These are phyloP conservation scores for Tothia fuscella DNA, from an alignment of 2,329 filamentous ascomycete species.

Conservation along the genomic window DNA sequence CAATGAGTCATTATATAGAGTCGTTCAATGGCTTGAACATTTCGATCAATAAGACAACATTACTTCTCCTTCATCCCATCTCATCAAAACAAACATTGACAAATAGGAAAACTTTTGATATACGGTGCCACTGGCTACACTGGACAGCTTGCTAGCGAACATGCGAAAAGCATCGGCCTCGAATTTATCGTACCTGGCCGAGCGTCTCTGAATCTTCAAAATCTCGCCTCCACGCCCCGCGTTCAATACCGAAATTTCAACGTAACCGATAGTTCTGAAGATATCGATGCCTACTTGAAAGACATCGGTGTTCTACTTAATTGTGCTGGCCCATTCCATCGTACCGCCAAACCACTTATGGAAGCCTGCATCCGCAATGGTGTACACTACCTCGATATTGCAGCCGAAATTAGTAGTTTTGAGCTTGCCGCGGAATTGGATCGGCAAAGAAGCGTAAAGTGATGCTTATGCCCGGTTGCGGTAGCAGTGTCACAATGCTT, in stretches of 20 bases:
- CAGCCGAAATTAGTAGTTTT: neutral
- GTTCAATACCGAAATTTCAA: neutral
- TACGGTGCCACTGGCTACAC: constrained; percentile 5
- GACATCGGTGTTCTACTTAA: neutral
- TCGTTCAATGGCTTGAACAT: too few species aligned
- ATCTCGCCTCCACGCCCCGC: neutral
- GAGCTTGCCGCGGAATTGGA: neutral
- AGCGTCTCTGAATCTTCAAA: neutral
- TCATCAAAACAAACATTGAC: too few species aligned
- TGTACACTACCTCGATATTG: neutral
- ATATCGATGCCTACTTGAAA: neutral
- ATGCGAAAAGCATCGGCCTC: constrained; percentile 1
- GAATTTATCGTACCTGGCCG: neutral
- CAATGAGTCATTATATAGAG: too few species aligned
- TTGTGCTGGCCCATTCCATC: neutral
- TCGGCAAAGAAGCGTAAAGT: neutral
- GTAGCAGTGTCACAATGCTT: neutral
- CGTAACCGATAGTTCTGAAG: neutral
- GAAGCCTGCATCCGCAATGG: constrained; percentile 2
- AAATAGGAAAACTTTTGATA: neutral
- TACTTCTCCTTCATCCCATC: too few species aligned
- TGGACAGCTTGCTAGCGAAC: neutral
- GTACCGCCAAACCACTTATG: neutral
- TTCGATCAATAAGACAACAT: too few species aligned
- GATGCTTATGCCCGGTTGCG: constrained; percentile 2